phyloP scores from a whole-genome alignment of 1,284 basidiomycete genomes.

The Malassezia vespertilionis region DNA sequence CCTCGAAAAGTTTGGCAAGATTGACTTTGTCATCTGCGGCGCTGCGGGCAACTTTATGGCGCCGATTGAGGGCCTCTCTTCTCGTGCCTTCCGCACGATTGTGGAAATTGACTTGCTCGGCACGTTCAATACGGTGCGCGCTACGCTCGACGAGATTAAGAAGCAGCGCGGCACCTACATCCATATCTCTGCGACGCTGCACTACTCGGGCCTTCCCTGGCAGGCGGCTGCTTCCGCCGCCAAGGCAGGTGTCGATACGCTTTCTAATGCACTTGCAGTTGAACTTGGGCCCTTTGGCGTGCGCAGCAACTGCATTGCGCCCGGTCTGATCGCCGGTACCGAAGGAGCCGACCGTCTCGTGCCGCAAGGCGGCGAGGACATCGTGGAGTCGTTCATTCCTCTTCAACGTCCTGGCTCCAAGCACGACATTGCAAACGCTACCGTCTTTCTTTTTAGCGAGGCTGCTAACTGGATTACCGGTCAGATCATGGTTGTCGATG shows the following conservation, averaged over 20 bases:
- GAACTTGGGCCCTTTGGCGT: slow-evolving; percentile 92
- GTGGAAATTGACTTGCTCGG: slow-evolving; percentile 87
- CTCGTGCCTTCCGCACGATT: slow-evolving; percentile 65
- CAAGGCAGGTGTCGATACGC: slow-evolving; percentile 83
- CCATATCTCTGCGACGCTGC: slow-evolving; percentile 80
- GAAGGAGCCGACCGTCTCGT: slow-evolving; percentile 70
- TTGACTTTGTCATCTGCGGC: slow-evolving; percentile 93
- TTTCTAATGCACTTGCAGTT: slow-evolving; percentile 71
- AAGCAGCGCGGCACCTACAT: slow-evolving; percentile 62
- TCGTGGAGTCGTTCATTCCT: slow-evolving; percentile 28
- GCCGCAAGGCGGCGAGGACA: slow-evolving; percentile 49
- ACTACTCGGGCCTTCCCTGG: slow-evolving; percentile 76
- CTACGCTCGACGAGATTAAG: slow-evolving; percentile 34
- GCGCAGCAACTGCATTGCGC: slow-evolving; percentile 80
- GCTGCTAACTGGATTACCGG: slow-evolving; percentile 74
- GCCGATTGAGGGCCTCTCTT: slow-evolving; percentile 38
- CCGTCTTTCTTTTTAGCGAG: slow-evolving; percentile 76
- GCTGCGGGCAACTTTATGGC: slow-evolving; percentile 47
- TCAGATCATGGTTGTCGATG: slow-evolving; percentile 24
- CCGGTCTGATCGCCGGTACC: slow-evolving; percentile 70
- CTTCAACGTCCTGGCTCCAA: slow-evolving; percentile 41
- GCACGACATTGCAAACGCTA: slow-evolving; percentile 67
- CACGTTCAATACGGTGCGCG: slow-evolving; percentile 73
- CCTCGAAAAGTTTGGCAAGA: slow-evolving; percentile 66
- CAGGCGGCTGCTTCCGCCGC: slow-evolving; percentile 89